Conservation (phyloP, 306 rosid genomes). For the Prunus persica region Prunus_persica_NCBIv2 NC_034014.1:6362001-6362500, state of each 20-base stretch:
- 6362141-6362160: neutral
- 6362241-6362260: neutral
- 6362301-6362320: neutral
- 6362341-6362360: conserved; percentile 36
- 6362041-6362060: neutral
- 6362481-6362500: conserved; percentile 95
- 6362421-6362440: conserved; percentile 92
- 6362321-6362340: neutral
- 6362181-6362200: neutral
- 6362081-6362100: neutral
- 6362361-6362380: conserved; percentile 99
- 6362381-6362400: conserved; percentile 94
- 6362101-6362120: neutral
- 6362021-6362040: neutral
- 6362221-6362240: neutral
- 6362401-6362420: conserved; percentile 85
- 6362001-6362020: neutral
- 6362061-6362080: neutral
- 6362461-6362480: conserved; percentile 97
- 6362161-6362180: neutral
- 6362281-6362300: neutral
- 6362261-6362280: neutral
- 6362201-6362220: neutral
- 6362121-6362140: neutral
- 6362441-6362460: conserved; percentile 85